Evolutionary conservation across 352 stramenopile species (phyloP).

Genomic region (Globisporangium sylvaticum): DNA sequence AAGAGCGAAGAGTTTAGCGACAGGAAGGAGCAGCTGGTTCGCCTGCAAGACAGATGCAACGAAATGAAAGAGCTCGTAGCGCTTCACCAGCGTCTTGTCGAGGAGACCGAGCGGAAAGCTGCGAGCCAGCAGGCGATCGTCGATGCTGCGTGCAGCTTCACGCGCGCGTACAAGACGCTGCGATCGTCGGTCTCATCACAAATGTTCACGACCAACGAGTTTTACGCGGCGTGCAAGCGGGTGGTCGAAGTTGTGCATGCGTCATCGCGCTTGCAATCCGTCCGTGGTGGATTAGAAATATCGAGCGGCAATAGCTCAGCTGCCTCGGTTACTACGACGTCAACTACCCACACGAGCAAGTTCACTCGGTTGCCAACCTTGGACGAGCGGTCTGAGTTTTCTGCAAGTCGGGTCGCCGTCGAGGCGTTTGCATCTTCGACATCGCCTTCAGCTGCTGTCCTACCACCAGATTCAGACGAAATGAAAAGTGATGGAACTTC

Average conservation of each 20-base stretch:
- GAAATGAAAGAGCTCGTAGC: conserved; percentile 48
- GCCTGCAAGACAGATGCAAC: conserved; percentile 33
- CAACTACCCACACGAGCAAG: not conserved
- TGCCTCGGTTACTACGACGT: not conserved
- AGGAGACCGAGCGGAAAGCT: conserved; percentile 37
- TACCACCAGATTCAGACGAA: not conserved
- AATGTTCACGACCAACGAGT: conserved; percentile 36
- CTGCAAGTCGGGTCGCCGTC: conserved; percentile 5
- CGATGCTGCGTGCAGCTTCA: conserved; percentile 39
- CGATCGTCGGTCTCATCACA: conserved; percentile 28
- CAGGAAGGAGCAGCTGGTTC: conserved; percentile 37
- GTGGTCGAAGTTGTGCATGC: conserved; percentile 36
- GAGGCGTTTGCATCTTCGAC: not conserved
- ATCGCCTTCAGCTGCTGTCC: not conserved
- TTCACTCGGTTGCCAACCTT: not conserved
- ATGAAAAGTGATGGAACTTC: not conserved
- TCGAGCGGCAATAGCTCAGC: conserved; percentile 2
- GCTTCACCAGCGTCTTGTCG: conserved; percentile 39
- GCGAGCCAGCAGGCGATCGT: conserved; percentile 32
- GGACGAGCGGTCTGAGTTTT: conserved; percentile 8
- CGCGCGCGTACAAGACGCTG: conserved; percentile 35
- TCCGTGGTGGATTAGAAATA: conserved; percentile 12
- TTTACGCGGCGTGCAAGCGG: conserved; percentile 35
- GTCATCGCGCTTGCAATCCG: conserved; percentile 10
- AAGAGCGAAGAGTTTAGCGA: conserved; percentile 41